Conservation (phyloP, 768 basidiomycete species). For the Naematelia encephala region DNA sequence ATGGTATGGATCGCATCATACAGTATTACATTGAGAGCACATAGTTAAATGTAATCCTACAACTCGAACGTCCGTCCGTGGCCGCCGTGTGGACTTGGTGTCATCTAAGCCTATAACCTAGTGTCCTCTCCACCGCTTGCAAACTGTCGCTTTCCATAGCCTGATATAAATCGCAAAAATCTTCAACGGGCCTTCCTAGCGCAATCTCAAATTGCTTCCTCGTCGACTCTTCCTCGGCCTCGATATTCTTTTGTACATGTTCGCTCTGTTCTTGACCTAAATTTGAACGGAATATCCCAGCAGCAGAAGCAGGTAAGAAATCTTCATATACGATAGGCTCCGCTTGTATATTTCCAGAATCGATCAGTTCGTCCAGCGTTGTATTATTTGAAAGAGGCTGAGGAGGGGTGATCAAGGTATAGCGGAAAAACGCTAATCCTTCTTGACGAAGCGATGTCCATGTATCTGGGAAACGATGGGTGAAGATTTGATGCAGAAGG, state of each 20-base stretch:
- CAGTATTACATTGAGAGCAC: too few species aligned
- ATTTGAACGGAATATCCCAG: slow-evolving; percentile 46
- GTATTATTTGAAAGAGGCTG: neutral
- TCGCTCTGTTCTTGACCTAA: slow-evolving; percentile 18
- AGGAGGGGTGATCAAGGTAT: neutral
- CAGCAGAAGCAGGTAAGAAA: slow-evolving; percentile 47
- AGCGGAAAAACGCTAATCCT: slow-evolving; percentile 34
- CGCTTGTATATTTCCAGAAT: slow-evolving; percentile 18
- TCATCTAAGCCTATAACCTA: too few species aligned
- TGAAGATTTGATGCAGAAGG: slow-evolving; percentile 23
- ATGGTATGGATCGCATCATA: too few species aligned
- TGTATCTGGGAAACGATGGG: slow-evolving; percentile 30
- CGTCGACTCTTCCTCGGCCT: slow-evolving; percentile 11
- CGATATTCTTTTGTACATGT: slow-evolving; percentile 4
- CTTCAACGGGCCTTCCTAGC: slow-evolving; percentile 27
- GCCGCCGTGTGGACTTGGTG: too few species aligned
- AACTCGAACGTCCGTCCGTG: too few species aligned
- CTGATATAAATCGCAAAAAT: slow-evolving; percentile 38
- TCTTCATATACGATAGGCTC: slow-evolving; percentile 45
- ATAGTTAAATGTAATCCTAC: too few species aligned
- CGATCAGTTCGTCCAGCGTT: slow-evolving; percentile 28
- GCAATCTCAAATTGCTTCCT: slow-evolving; percentile 32
- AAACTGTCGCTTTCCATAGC: slow-evolving; percentile 25
- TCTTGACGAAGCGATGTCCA: slow-evolving; percentile 31
- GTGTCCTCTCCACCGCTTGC: slow-evolving; percentile 5